phyloP scores from a whole-genome alignment of 2,329 filamentous ascomycete genomes.

The Beauveria varroae region DNA sequence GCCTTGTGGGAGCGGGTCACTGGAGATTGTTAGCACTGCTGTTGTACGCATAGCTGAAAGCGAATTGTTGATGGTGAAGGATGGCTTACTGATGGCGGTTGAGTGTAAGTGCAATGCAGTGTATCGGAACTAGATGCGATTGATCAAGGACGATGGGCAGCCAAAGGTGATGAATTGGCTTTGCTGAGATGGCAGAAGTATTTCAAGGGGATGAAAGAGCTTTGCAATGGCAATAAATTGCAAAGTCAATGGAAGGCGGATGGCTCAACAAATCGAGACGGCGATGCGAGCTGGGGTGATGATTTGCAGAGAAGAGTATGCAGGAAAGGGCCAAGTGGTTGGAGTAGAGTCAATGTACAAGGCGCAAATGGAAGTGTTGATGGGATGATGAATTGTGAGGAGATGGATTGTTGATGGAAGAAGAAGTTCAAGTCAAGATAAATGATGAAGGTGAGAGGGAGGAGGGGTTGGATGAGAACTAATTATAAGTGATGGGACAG shows the following conservation, averaged over 20 bases:
- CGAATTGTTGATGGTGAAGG: not conserved
- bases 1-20: conserved; percentile 98
- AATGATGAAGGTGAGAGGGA: conserved; percentile 7
- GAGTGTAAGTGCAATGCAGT: not conserved
- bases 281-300: not conserved
- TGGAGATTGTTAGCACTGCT: conserved; percentile 28
- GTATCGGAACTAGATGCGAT: not conserved
- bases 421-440: not conserved
- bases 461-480: conserved; percentile 10
- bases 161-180: not conserved
- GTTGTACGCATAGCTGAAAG: not conserved
- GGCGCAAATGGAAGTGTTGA: not conserved
- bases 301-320: not conserved
- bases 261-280: not conserved
- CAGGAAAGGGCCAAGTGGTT: not conserved
- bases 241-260: not conserved
- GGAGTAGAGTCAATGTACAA: not conserved
- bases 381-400: conserved; percentile 8
- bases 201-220: not conserved
- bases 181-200: not conserved
- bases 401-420: conserved; percentile 12
- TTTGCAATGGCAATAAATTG: not conserved
- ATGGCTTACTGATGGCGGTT: not conserved
- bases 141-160: not conserved
- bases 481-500: conserved; percentile 11